Base-by-base conservation (phyloP, 306 rosid species). In the Prunus salicina region DNA sequence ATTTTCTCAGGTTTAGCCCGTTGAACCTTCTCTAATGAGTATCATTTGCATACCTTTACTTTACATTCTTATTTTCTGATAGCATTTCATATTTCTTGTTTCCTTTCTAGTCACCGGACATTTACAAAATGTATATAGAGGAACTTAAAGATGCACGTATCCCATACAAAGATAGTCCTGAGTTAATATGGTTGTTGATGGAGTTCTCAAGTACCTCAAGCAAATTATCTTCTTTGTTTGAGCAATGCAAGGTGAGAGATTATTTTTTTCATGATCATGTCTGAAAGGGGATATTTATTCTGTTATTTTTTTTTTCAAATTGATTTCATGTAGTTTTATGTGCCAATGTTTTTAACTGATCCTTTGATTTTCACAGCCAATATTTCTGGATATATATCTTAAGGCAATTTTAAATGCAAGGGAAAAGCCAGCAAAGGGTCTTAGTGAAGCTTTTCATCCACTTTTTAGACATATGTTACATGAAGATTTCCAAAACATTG, bases 311-410 rank as follows among this genome's bases (percentile, higher is more conserved):
- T 2, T 53, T 32, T 24, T 53, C 51, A 70, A 74, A 50, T 13
- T 38, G 32, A 68, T 81, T 47, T 8, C 38, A 47, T 64, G 56
- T 68, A 62, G 81, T 65, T 67, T 71, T 53, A 53, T 69, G 68
- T 70, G 67, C 18, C 45, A 6, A 63, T 32, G 41, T 65, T 77
- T 64, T 82, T 79, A 84, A 14, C 53, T 52, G 32, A 41, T 75
- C 80, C n/a, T 65, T 67, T 66, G 46, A 60, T 75, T 58, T 76
- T 73, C 57, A 34, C 96, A 95, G 99, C 91, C 97, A 25, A 75
- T 84, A 34, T 88, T 90, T 88, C 90, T 89, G 87, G 96, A 95
- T 88, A 86, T 92, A 61, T 95, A 92, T 83, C 91, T 92, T 67
- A 91, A 88, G 76, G 88, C 91, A 53, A 87, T 92, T 82, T 67